Conservation (phyloP, 2,329 filamentous ascomycete species). For the Gaeumannomyces sp. region DNA sequence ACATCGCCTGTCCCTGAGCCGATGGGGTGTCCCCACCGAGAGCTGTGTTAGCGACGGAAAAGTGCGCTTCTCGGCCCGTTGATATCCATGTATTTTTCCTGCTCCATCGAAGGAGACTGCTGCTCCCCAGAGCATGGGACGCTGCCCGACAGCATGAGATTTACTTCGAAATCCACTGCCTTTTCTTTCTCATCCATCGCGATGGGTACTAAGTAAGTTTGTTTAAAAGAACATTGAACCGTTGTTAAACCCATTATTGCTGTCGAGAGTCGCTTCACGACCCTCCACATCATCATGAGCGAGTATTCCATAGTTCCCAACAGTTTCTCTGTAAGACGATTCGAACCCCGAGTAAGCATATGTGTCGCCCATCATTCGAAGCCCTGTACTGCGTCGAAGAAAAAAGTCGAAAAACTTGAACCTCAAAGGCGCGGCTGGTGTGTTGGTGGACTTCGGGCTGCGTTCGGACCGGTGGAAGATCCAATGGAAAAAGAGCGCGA, state of each 20-base stretch:
- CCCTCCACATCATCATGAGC: background rate
- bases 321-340: background rate
- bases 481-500: background rate
- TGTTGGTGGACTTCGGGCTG: background rate
- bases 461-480: background rate
- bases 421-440: background rate
- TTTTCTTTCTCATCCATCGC: background rate
- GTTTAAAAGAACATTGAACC: background rate
- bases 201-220: background rate
- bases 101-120: background rate
- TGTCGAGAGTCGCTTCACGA: background rate
- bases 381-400: background rate
- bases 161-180: background rate
- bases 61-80: background rate
- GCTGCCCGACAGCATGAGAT: background rate
- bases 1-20: background rate
- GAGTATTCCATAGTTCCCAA: background rate
- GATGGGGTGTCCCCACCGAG: background rate
- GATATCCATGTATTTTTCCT: background rate
- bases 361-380: background rate
- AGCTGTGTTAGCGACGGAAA: too few relatives aligned
- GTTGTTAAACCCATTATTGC: background rate
- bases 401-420: background rate
- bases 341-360: background rate
- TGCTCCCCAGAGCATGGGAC: background rate